Percentiles rank a stretch among this genome's conserved stretches.
These are phyloP conservation scores for Oryza australiensis DNA, from an alignment of 176 grass and related monocot genomes.

Conservation along the genomic window DNA sequence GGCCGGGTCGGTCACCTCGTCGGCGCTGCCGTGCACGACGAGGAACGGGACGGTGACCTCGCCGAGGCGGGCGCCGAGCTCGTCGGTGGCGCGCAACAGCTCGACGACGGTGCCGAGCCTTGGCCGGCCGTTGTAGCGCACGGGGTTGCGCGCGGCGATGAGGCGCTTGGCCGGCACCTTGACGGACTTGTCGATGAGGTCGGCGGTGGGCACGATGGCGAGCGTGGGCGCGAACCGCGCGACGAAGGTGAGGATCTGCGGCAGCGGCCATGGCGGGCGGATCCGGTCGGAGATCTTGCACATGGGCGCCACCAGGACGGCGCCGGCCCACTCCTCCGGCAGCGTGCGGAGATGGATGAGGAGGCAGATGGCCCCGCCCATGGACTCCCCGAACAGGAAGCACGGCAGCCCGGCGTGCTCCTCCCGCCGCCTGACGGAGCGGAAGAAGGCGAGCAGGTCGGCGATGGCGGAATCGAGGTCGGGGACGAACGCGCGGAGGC, in stretches of 20 bases:
- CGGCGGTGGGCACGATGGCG: conserved; percentile 80
- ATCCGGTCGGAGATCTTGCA: conserved; percentile 89
- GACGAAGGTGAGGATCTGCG: conserved; percentile 69
- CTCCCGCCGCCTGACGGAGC: conserved; percentile 39
- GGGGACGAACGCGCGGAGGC: conserved; percentile 76
- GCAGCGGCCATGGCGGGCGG: conserved; percentile 67
- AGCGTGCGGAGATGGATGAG: conserved; percentile 66
- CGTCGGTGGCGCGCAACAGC: conserved; percentile 75
- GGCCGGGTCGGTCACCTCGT: conserved; percentile 85
- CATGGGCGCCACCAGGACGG: conserved; percentile 89
- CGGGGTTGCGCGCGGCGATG: conserved; percentile 73
- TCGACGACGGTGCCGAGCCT: conserved; percentile 83
- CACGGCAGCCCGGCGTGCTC: conserved; percentile 45
- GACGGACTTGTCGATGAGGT: conserved; percentile 85
- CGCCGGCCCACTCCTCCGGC: conserved; percentile 62
- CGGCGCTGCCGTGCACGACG: conserved; percentile 86
- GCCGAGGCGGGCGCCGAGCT: conserved; percentile 53
- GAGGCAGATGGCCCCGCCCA: conserved; percentile 91
- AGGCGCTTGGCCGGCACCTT: conserved; percentile 79
- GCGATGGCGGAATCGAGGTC: conserved; percentile 53
- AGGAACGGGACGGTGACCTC: conserved; percentile 88
- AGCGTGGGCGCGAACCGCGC: conserved; percentile 71
- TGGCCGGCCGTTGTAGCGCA: conserved; percentile 67
- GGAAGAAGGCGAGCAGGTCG: conserved; percentile 71
- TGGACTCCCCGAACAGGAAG: conserved; percentile 85